Base-by-base conservation (phyloP, 257 asterid genomes). In the Solanum sitiens region DNA sequence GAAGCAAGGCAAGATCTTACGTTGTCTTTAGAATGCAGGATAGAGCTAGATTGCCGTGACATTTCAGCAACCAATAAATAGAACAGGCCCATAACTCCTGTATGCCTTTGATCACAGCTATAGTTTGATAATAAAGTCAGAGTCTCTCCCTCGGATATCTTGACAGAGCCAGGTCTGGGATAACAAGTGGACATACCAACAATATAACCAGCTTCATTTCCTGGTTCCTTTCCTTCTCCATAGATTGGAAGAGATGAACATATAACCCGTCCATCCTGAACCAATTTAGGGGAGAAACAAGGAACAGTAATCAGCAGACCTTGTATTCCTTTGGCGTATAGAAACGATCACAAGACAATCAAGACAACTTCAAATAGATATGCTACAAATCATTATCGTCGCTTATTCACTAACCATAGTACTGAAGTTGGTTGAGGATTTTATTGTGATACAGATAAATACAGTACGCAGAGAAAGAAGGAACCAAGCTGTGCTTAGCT, bases 11-110 rank as follows among this genome's bases (percentile, higher is more conserved):
- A 35, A 10, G 61, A 72, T 86, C 93, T 89, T 92, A 95, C 98
- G 7, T 84, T 44, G 45, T 88, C 84, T 10, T 89, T 83, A 45
- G 92, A 89, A 70, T 87, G 89, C 83, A 33, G 35, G 86, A 88
- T 30, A 18, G 91, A 47, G 14, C 85, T 87, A 27, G 89, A 53
- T 59, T 85, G 70, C 37, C 88, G 30, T 6, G 92, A 86, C 33
- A 95, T 86, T 83, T 90, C 94, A n/a, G 98, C 94, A 86, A 94
- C 86, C 90, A 94, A 90, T 84, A 96, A 61, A 93, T 96, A 96
- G 89, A 96, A 94, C 32, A 96, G 95, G 59, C 97, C 97, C 99
- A 96, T 94, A n/a, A 96, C 98, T 84, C 98, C 99, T 1, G 98
- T 92, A 85, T 93, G 99, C 53, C 70, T 87, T 90, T 68, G 88